phyloP scores from a whole-genome alignment of 1,284 basidiomycete species.

The Testicularia cyperi region DNA sequence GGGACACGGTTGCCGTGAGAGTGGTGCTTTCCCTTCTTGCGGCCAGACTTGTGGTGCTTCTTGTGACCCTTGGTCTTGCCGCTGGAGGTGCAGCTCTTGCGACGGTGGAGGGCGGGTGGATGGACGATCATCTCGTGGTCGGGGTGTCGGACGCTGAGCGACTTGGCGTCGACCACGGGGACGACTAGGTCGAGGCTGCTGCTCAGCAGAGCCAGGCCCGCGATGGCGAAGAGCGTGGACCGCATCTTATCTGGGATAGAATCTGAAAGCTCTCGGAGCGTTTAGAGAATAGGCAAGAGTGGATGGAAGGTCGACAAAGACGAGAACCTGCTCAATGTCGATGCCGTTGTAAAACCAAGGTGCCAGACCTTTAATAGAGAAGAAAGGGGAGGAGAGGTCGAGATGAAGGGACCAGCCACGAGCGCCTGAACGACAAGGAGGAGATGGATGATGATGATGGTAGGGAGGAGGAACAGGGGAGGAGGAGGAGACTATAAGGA shows the following conservation, averaged over 20 bases:
- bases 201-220: slow-evolving; percentile 25
- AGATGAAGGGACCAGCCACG: background rate
- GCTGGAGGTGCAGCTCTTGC: slow-evolving; percentile 3
- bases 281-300: background rate
- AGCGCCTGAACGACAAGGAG: no score
- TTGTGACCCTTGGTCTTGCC: background rate
- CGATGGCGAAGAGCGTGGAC: slow-evolving; percentile 15
- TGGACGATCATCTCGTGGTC: slow-evolving; percentile 1
- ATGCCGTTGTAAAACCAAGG: background rate
- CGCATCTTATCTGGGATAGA: slow-evolving; percentile 12
- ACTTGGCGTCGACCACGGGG: slow-evolving; percentile 24
- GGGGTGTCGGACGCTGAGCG: slow-evolving; percentile 30
- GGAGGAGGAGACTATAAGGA: slow-evolving; percentile 1
- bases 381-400: background rate
- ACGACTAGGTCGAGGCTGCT: slow-evolving; percentile 13
- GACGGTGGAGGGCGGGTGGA: slow-evolving; percentile 1
- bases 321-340: background rate
- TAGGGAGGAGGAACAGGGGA: background rate
- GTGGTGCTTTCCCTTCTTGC: background rate
- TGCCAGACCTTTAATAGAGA: background rate
- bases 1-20: no score
- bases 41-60: slow-evolving; percentile 1
- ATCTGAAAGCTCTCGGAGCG: background rate
- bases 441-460: no score
- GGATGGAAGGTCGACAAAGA: background rate